A percentile compares a stretch with the other conserved stretches of the same genome.
These are phyloP conservation scores for Globisporangium recalcitrans DNA, from an alignment of 352 stramenopile genomes.

Conservation along the genomic window DNA sequence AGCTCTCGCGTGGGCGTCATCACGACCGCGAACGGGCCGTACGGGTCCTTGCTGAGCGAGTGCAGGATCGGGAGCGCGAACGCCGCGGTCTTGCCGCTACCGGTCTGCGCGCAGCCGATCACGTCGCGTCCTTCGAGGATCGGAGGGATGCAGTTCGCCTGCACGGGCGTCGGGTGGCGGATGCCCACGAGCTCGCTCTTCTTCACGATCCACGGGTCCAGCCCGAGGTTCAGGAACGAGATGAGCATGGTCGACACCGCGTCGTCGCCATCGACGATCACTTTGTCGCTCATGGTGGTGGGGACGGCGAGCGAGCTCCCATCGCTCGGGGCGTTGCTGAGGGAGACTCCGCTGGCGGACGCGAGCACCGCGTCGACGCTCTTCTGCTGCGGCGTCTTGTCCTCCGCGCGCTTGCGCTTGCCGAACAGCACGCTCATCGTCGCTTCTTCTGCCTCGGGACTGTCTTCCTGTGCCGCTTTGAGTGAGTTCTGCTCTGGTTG, in stretches of 20 bases:
- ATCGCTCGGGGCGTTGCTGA: not conserved
- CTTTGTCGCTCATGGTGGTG: constrained; percentile 29
- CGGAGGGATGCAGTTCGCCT: constrained; percentile 88
- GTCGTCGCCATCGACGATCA: constrained; percentile 29
- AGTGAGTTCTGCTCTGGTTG: not conserved
- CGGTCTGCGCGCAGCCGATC: constrained; percentile 91
- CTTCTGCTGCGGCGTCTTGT: constrained; percentile 9
- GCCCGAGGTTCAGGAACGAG: constrained; percentile 80
- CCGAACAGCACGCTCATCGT: constrained; percentile 77
- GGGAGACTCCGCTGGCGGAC: not conserved
- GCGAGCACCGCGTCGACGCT: not conserved
- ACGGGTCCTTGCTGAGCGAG: constrained; percentile 89
- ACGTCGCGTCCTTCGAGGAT: constrained; percentile 90
- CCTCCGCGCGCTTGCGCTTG: constrained; percentile 49
- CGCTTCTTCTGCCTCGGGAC: not conserved
- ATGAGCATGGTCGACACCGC: constrained; percentile 45
- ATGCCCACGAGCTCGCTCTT: constrained; percentile 84
- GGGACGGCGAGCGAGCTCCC: not conserved
- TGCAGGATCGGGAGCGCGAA: constrained; percentile 98
- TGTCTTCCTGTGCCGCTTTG: not conserved
- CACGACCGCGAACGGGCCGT: constrained; percentile 94
- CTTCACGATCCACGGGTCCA: constrained; percentile 86
- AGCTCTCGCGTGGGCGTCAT: constrained; percentile 97
- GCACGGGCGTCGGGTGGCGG: constrained; percentile 83
- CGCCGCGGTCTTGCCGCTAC: constrained; percentile 97